Evolutionary conservation across 108 stramenopile species (phyloP), one percentile per base, ranked within the genome.

Genomic region (Fragilaria crotonensis): DNA sequence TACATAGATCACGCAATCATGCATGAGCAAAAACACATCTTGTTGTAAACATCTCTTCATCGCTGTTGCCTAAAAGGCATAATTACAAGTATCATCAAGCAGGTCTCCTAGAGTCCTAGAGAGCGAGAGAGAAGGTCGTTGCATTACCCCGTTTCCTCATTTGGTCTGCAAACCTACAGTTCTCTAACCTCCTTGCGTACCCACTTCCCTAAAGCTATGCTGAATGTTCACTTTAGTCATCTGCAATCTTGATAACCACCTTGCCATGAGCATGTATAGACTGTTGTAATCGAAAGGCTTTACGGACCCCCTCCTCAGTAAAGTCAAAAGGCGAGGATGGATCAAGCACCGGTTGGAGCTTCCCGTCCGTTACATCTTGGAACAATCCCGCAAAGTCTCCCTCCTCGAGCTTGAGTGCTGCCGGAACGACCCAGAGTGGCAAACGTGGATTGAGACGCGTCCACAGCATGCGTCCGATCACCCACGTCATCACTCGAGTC

Each of bases 211-310:
- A n/a, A n/a, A n/a, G n/a, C n/a, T n/a, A n/a, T n/a, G n/a, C n/a
- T n/a, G n/a, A n/a, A n/a, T n/a, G n/a, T n/a, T 44, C 41, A 14
- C 17, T 44, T 17, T 44, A 44, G 14, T 9, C 41, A 17, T 61
- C 30, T 29, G 62, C 63, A 18, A 83, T 63, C 27, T 67, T 30
- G 20, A 84, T 49, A 25, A 90, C 79, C 0, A 83, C 71, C 36
- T 87, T 87, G 19, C 89, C 89, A 48, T 85, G 66, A 0, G 69
- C 74, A 59, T 78, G 73, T 25, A 77, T 81, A 52, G 65, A 76
- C 36, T 71, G 57, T 60, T 74, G 74, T 0, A 76, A 19, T 3
- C 57, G 26, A 47, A 88, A 88, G 7, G 80, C 89, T 19, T 55
- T 54, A 47, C 79, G 66, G 2, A 88, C 84, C 2, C 80, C 86